These are phyloP conservation scores for Paraphaeosphaeria minitans DNA, from an alignment of 2,329 filamentous ascomycete genomes.

Conservation along the genomic window DNA sequence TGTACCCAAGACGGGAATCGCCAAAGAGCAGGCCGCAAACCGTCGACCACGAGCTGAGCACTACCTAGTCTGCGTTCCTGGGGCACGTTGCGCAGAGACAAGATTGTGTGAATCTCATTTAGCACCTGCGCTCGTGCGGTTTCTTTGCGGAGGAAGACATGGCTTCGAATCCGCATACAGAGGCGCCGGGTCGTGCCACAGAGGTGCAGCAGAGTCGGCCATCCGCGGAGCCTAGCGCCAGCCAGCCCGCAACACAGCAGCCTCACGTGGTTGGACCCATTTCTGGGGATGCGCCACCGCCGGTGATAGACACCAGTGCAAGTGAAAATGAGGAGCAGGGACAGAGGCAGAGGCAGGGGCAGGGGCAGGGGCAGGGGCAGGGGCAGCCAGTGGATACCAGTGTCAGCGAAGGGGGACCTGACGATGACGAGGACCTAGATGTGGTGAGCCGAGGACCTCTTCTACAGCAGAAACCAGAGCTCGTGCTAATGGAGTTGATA, in stretches of 20 bases:
- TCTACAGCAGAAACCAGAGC: background rate
- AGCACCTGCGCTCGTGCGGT: background rate
- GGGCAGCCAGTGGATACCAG: conserved; percentile 15
- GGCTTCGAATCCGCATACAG: background rate
- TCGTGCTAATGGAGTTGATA: background rate
- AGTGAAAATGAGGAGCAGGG: conserved; percentile 1
- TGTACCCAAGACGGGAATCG: background rate
- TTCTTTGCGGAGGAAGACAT: background rate
- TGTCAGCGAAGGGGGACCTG: conserved; percentile 14
- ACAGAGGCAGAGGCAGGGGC: too few relatives aligned
- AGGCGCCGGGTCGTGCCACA: background rate
- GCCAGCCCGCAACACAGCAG: background rate
- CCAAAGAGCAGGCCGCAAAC: background rate
- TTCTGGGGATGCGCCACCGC: background rate
- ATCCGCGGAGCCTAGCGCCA: background rate
- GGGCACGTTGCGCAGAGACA: background rate
- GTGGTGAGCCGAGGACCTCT: conserved; percentile 10
- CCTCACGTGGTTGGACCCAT: background rate
- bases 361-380: too few relatives aligned
- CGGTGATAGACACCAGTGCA: background rate
- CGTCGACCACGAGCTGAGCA: background rate
- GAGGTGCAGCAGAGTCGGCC: background rate
- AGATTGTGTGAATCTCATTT: background rate
- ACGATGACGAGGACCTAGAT: conserved; percentile 18
- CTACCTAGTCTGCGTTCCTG: background rate